A percentile compares a stretch with the other conserved stretches of the same genome.
These are phyloP conservation scores for Penicillium odoratum DNA, from an alignment of 495 filamentous ascomycete species.

Conservation along the genomic window DNA sequence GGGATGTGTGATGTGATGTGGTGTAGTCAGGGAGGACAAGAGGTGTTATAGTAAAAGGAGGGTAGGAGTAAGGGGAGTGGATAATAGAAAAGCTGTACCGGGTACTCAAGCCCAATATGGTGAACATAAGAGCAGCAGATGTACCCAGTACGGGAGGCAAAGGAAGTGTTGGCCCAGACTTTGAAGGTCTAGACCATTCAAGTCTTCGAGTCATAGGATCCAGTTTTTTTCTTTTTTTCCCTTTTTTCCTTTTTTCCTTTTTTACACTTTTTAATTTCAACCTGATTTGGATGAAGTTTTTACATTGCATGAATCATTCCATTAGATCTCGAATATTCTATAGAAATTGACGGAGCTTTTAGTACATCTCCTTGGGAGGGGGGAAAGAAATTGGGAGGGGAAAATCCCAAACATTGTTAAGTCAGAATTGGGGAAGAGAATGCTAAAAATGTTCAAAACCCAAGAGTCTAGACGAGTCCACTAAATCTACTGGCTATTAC, in stretches of 20 bases:
- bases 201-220: constrained; percentile 31
- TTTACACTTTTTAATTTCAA: not conserved
- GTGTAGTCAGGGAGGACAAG: not conserved
- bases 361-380: too few relatives aligned
- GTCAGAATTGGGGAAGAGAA: not conserved
- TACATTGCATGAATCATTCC: too few relatives aligned
- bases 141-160: constrained; percentile 15
- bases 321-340: not conserved
- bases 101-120: constrained; percentile 19
- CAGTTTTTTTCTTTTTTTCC: not conserved
- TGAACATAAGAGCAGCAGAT: not conserved
- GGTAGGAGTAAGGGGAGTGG: constrained; percentile 21
- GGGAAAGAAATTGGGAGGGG: too few relatives aligned
- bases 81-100: constrained; percentile 13
- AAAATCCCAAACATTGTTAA: not conserved
- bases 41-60: constrained; percentile 9
- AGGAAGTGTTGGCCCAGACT: constrained; percentile 11
- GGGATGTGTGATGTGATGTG: constrained; percentile 5
- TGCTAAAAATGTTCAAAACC: constrained; percentile 11
- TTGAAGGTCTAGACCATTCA: constrained; percentile 26
- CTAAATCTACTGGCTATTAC: not conserved
- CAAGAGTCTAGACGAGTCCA: constrained; percentile 20
- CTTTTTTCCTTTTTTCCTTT: not conserved
- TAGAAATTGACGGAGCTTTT: not conserved
- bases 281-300: not conserved